phyloP scores from a whole-genome alignment of 2,329 filamentous ascomycete genomes.

The Rutstroemia sp. region DNA sequence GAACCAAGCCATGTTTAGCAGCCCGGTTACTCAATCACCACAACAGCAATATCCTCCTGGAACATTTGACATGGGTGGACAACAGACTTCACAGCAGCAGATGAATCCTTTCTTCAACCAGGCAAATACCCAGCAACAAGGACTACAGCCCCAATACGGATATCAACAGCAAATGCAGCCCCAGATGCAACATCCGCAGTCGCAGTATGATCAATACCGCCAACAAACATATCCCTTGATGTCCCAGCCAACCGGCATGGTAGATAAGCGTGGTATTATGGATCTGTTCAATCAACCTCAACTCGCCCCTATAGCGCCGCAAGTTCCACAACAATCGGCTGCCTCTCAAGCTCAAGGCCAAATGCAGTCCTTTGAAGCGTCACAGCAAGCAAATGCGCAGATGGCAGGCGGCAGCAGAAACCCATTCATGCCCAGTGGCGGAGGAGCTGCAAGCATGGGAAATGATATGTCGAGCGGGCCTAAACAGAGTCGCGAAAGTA shows the following conservation, averaged over 20 bases:
- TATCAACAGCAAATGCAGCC: slow-evolving; percentile 10
- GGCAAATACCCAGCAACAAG: slow-evolving; percentile 10
- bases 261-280: slow-evolving; percentile 69
- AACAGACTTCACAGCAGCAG: slow-evolving; percentile 13
- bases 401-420: slow-evolving; percentile 25
- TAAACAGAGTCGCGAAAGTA: slow-evolving; percentile 63
- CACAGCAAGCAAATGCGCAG: slow-evolving; percentile 11
- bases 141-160: background rate
- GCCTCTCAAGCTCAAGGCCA: slow-evolving; percentile 15
- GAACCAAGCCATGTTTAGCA: slow-evolving; percentile 20
- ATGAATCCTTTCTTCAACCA: slow-evolving; percentile 15
- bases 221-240: slow-evolving; percentile 33
- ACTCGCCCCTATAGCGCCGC: slow-evolving; percentile 20
- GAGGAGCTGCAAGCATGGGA: slow-evolving; percentile 18
- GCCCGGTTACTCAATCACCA: slow-evolving; percentile 27
- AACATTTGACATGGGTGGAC: slow-evolving; percentile 13
- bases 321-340: slow-evolving; percentile 14
- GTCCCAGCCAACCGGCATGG: slow-evolving; percentile 37
- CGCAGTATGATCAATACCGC: slow-evolving; percentile 30
- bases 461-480: slow-evolving; percentile 21
- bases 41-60: slow-evolving; percentile 29
- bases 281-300: slow-evolving; percentile 56
- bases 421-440: slow-evolving; percentile 24
- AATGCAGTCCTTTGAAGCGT: slow-evolving; percentile 1
- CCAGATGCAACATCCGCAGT: slow-evolving; percentile 27